Evolutionary conservation across 805 yeast species (phyloP).

Genomic region (Metschnikowia bowlesiae): DNA sequence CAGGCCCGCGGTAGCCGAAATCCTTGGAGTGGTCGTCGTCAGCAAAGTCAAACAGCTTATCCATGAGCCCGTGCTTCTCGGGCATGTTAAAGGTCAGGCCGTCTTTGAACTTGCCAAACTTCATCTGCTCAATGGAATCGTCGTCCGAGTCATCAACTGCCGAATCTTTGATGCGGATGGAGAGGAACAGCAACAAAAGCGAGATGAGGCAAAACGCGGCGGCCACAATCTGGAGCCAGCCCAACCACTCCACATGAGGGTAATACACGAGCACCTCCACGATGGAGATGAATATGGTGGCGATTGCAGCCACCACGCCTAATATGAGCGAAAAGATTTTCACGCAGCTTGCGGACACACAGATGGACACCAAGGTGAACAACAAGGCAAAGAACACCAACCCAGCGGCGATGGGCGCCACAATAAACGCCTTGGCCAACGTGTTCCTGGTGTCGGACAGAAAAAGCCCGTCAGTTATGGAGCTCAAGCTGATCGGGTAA

Average conservation of each 20-base stretch:
- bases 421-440: slow-evolving; percentile 51
- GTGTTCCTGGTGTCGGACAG: slow-evolving; percentile 42
- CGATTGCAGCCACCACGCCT: slow-evolving; percentile 47
- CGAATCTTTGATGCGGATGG: slow-evolving; percentile 25
- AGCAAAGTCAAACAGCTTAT: slow-evolving; percentile 1
- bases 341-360: slow-evolving; percentile 19
- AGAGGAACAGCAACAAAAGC: slow-evolving; percentile 44
- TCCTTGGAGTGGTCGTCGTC: slow-evolving; percentile 8
- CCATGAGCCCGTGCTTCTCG: not conserved
- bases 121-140: slow-evolving; percentile 16
- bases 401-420: slow-evolving; percentile 66
- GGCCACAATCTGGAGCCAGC: slow-evolving; percentile 68
- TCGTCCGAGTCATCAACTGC: slow-evolving; percentile 14
- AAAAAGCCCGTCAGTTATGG: slow-evolving; percentile 47
- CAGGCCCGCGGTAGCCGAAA: slow-evolving; percentile 11
- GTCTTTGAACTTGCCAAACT: slow-evolving; percentile 11
- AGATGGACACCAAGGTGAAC: slow-evolving; percentile 23
- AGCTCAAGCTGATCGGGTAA: slow-evolving; percentile 37
- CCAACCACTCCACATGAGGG: slow-evolving; percentile 67
- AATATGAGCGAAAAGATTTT: slow-evolving; percentile 41
- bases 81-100: not conserved
- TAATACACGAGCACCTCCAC: slow-evolving; percentile 54
- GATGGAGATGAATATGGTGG: slow-evolving; percentile 52
- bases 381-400: slow-evolving; percentile 42
- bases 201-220: slow-evolving; percentile 53